A percentile compares a stretch with the other conserved stretches of the same genome.
These are phyloP conservation scores for Erigeron canadensis DNA, from an alignment of 129 eudicot genomes.

Conservation along the genomic window DNA sequence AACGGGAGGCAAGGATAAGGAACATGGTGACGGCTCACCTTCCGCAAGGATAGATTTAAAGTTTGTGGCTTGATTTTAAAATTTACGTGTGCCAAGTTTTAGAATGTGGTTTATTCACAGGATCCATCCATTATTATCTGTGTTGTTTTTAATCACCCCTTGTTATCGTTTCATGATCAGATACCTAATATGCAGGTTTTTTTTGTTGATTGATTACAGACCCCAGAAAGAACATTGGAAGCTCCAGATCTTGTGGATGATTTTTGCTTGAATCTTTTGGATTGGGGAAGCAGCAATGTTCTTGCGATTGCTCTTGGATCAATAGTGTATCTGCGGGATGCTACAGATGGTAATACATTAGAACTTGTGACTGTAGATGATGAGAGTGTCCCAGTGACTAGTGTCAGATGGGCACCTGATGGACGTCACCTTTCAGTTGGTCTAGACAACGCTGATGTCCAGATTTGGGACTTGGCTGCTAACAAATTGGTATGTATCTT, in stretches of 20 bases:
- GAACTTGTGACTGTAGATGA: constrained; percentile 80
- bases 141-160: neutral
- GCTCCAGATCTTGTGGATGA: constrained; percentile 86
- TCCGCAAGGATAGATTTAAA: constrained; percentile 81
- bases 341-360: constrained; percentile 61
- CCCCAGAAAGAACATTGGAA: constrained; percentile 86
- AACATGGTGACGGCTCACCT: constrained; percentile 76
- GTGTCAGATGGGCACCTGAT: too few relatives aligned
- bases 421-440: constrained; percentile 75
- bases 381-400: constrained; percentile 77
- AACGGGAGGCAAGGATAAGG: constrained; percentile 81
- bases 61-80: neutral
- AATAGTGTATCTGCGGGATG: constrained; percentile 90
- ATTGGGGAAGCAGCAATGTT: constrained; percentile 90
- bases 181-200: neutral
- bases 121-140: neutral
- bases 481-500: constrained; percentile 52
- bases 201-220: constrained; percentile 39
- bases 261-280: constrained; percentile 76
- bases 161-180: neutral
- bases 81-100: too few relatives aligned
- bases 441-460: constrained; percentile 71
- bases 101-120: neutral
- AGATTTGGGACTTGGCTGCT: constrained; percentile 83
- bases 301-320: constrained; percentile 79